phyloP scores from a whole-genome alignment of 495 filamentous ascomycete species.

The Physcia stellaris region DNA sequence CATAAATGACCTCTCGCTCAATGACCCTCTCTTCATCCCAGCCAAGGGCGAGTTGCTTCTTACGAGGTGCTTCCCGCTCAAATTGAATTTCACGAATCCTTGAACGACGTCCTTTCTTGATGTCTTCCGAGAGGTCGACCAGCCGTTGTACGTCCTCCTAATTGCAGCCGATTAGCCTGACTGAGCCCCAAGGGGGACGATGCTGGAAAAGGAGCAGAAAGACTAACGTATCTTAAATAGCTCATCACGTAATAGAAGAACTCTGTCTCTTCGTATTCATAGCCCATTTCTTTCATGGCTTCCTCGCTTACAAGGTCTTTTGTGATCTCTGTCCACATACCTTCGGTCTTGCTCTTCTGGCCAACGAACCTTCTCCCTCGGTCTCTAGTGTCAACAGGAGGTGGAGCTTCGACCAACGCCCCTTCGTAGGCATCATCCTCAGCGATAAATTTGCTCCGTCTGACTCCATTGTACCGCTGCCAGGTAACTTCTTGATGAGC shows the following conservation, averaged over 20 bases:
- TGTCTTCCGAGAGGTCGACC: slow-evolving; percentile 66
- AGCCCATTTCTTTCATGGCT: slow-evolving; percentile 72
- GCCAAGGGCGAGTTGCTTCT: slow-evolving; percentile 11
- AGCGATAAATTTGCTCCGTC: slow-evolving; percentile 52
- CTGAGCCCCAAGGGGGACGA: background rate
- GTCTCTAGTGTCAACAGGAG: slow-evolving; percentile 22
- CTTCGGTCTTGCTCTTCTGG: slow-evolving; percentile 33
- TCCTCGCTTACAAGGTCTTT: slow-evolving; percentile 83
- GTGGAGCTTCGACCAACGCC: slow-evolving; percentile 18
- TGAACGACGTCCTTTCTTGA: slow-evolving; percentile 60
- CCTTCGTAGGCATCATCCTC: slow-evolving; percentile 20
- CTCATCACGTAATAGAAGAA: slow-evolving; percentile 86
- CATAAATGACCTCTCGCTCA: slow-evolving; percentile 44
- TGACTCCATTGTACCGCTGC: slow-evolving; percentile 63
- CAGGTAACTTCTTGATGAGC: slow-evolving; percentile 55
- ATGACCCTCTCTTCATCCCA: slow-evolving; percentile 43
- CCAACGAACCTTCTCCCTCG: slow-evolving; percentile 29
- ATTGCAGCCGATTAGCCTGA: background rate
- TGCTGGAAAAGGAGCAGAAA: background rate
- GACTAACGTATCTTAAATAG: slow-evolving; percentile 73
- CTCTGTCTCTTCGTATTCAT: slow-evolving; percentile 85
- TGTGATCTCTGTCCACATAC: slow-evolving; percentile 95
- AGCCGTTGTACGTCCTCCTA: slow-evolving; percentile 82
- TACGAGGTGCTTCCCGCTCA: slow-evolving; percentile 40
- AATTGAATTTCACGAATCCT: slow-evolving; percentile 72